Evolutionary conservation across 2,329 filamentous ascomycete genomes (phyloP).

Genomic region (Didymella sp.): DNA sequence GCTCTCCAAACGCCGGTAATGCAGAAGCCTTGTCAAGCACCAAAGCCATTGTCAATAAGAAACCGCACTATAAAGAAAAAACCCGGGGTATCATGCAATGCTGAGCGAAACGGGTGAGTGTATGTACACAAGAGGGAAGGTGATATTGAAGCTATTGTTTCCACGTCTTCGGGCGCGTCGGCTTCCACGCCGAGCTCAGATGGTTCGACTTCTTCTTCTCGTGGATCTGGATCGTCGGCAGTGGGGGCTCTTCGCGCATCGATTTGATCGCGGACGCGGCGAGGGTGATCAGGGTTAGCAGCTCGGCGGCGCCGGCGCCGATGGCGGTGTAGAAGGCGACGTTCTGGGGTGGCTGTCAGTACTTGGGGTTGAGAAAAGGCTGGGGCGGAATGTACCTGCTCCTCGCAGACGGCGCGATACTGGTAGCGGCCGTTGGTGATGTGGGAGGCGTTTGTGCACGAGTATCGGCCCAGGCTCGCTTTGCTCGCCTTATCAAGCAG

Average conservation of each 20-base stretch:
- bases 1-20: neutral
- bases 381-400: constrained; percentile 39
- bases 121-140: neutral
- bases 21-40: constrained; percentile 1
- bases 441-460: constrained; percentile 44
- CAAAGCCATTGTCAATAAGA: too few species aligned
- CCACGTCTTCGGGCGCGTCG: constrained; percentile 15
- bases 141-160: constrained; percentile 13
- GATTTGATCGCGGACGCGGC: constrained; percentile 40
- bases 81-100: constrained; percentile 11
- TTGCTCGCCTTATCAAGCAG: constrained; percentile 47
- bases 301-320: constrained; percentile 42
- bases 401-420: constrained; percentile 48
- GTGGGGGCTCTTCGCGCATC: constrained; percentile 32
- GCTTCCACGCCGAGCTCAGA: constrained; percentile 12
- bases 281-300: constrained; percentile 43
- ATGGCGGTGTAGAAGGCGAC: constrained; percentile 49
- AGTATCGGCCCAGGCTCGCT: constrained; percentile 46
- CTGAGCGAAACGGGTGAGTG: neutral
- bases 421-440: constrained; percentile 48
- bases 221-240: constrained; percentile 35
- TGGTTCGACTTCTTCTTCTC: constrained; percentile 35
- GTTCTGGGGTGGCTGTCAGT: constrained; percentile 35
- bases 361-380: neutral
- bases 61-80: too few species aligned